phyloP scores from a whole-genome alignment of 1,284 basidiomycete genomes.

The Moesziomyces sp. region DNA sequence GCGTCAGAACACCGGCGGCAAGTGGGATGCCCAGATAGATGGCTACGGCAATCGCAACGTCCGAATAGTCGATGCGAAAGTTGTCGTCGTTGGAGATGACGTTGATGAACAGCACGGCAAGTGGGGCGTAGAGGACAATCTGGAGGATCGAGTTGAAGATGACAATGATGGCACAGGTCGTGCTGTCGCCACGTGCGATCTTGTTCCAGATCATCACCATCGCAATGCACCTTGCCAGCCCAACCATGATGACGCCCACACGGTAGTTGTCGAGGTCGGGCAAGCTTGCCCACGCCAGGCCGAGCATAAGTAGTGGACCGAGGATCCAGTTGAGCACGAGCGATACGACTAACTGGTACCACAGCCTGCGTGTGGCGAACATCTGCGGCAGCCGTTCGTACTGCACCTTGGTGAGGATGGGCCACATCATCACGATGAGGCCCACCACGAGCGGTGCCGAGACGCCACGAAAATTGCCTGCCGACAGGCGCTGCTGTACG shows the following conservation, averaged over 20 bases:
- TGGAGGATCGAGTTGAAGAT: conserved; percentile 75
- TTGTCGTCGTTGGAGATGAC: conserved; percentile 70
- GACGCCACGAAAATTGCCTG: conserved; percentile 66
- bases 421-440: conserved; percentile 90
- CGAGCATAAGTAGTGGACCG: conserved; percentile 82
- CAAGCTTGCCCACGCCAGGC: conserved; percentile 83
- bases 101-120: conserved; percentile 80
- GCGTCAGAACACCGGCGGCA: conserved; percentile 77
- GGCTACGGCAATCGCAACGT: conserved; percentile 78
- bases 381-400: conserved; percentile 78
- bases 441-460: conserved; percentile 62
- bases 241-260: conserved; percentile 74
- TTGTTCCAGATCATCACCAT: conserved; percentile 72
- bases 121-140: conserved; percentile 81
- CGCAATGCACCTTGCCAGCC: conserved; percentile 71
- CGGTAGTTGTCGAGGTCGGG: conserved; percentile 73
- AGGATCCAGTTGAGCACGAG: conserved; percentile 84
- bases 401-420: conserved; percentile 77
- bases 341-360: conserved; percentile 79
- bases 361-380: conserved; percentile 74
- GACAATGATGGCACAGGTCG: conserved; percentile 80
- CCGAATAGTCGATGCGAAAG: conserved; percentile 75
- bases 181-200: conserved; percentile 78
- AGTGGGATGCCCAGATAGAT: conserved; percentile 76
- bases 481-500: conserved; percentile 50